Evolutionary conservation across 192 early-diverging fungal species (phyloP).

Genomic region (Podila verticillata): DNA sequence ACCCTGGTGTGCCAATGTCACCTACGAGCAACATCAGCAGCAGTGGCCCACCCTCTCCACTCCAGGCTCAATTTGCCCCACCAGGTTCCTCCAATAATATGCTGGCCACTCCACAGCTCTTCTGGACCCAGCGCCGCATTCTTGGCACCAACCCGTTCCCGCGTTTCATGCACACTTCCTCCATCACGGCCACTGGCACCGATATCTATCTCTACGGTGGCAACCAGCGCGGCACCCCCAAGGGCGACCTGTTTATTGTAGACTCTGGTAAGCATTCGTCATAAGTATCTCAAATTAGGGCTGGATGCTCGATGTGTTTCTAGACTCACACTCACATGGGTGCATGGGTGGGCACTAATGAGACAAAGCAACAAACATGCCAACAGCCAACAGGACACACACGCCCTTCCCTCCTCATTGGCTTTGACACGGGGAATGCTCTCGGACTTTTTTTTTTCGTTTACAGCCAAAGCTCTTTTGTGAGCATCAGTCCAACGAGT

Average conservation of each 20-base stretch:
- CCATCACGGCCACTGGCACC: constrained; percentile 30
- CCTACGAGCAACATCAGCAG: background rate
- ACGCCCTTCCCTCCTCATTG: background rate
- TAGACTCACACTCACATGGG: too few species aligned
- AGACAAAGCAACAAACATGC: background rate
- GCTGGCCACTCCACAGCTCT: constrained; percentile 34
- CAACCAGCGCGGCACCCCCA: constrained; percentile 33
- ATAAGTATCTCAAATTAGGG: too few species aligned
- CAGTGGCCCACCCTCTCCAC: constrained; percentile 23
- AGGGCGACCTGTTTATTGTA: constrained; percentile 43
- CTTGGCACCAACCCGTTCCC: constrained; percentile 48
- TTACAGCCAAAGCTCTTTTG: background rate
- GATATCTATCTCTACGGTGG: constrained; percentile 48
- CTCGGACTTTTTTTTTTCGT: background rate
- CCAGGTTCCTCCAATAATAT: constrained; percentile 7
- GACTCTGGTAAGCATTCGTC: constrained; percentile 40
- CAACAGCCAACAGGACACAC: background rate
- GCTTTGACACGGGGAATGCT: background rate
- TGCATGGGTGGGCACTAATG: background rate
- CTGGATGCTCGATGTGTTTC: too few species aligned
- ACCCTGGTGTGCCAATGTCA: background rate
- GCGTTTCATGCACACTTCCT: constrained; percentile 36
- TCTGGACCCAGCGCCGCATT: constrained; percentile 45
- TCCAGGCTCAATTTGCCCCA: background rate
- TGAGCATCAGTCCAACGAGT: background rate